These are phyloP conservation scores for Cyberlindnera bimundalis DNA, from an alignment of 805 yeast species.

Conservation along the genomic window DNA sequence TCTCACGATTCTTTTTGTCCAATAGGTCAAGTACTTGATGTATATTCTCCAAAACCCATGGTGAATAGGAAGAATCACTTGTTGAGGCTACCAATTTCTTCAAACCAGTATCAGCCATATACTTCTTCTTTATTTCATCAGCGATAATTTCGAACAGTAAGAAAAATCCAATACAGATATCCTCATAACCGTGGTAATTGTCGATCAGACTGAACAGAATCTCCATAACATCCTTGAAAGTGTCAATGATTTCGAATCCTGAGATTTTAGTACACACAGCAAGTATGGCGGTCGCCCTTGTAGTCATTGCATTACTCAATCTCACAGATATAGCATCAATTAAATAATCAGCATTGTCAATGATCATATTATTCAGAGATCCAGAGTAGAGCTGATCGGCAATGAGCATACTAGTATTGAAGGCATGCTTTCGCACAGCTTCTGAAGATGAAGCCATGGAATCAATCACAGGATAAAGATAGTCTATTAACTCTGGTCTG, in stretches of 20 bases:
- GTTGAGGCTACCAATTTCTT: conserved; percentile 21
- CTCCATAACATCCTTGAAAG: conserved; percentile 68
- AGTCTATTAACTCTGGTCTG: conserved; percentile 60
- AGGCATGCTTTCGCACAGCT: conserved; percentile 47
- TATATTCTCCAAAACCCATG: conserved; percentile 43
- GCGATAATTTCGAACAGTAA: conserved; percentile 62
- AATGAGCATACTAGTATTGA: conserved; percentile 47
- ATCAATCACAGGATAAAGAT: conserved; percentile 69
- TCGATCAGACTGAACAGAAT: conserved; percentile 78
- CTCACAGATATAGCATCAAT: conserved; percentile 73
- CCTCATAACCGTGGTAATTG: conserved; percentile 76
- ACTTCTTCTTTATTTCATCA: conserved; percentile 40
- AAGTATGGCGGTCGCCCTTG: conserved; percentile 71
- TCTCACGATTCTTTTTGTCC: conserved; percentile 33
- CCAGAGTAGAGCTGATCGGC: conserved; percentile 51
- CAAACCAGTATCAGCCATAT: conserved; percentile 29
- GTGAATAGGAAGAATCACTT: conserved; percentile 24
- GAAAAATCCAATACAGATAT: conserved; percentile 70
- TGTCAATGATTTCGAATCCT: conserved; percentile 61
- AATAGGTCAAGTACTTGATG: conserved; percentile 44
- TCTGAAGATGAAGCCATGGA: conserved; percentile 57
- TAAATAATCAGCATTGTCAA: conserved; percentile 74
- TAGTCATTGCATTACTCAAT: conserved; percentile 64
- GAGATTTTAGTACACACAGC: conserved; percentile 67
- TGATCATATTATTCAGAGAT: conserved; percentile 52